Evolutionary conservation across 1,139 yeast genomes (phyloP).

Genomic region (Magnusiomyces paraingens): DNA sequence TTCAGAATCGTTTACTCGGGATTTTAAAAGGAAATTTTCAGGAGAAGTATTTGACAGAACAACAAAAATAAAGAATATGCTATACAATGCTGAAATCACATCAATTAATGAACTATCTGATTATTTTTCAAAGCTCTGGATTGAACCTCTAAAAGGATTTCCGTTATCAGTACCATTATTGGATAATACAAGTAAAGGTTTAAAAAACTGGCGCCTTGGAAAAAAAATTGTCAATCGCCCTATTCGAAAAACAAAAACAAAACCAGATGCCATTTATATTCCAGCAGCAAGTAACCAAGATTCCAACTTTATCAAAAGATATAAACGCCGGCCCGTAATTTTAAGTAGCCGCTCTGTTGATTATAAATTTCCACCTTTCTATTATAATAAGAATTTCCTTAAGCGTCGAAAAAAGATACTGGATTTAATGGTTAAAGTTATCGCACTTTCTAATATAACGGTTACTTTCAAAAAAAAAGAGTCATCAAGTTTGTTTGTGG

Average conservation of each 20-base stretch:
- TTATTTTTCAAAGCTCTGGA: neutral
- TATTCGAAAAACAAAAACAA: neutral
- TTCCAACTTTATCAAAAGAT: neutral
- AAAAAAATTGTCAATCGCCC: too few relatives aligned
- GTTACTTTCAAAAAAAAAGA: neutral
- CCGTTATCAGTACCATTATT: too few relatives aligned
- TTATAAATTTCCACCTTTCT: neutral
- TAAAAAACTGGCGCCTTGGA: too few relatives aligned
- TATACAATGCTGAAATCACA: neutral
- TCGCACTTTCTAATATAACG: neutral
- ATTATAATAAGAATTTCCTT: neutral
- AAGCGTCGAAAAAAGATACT: neutral
- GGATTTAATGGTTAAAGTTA: neutral
- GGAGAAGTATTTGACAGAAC: neutral
- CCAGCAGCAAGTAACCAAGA: neutral
- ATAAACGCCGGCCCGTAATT: neutral
- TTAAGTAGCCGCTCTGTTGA: neutral
- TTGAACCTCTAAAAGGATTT: conserved; percentile 2
- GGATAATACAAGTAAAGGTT: too few relatives aligned
- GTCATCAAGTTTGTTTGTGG: neutral
- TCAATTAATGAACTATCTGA: neutral
- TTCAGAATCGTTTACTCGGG: too few relatives aligned
- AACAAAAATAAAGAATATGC: neutral
- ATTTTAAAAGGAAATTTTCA: too few relatives aligned
- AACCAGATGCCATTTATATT: neutral